These are phyloP conservation scores for Pichia californica DNA, from an alignment of 805 yeast species.

Conservation along the genomic window DNA sequence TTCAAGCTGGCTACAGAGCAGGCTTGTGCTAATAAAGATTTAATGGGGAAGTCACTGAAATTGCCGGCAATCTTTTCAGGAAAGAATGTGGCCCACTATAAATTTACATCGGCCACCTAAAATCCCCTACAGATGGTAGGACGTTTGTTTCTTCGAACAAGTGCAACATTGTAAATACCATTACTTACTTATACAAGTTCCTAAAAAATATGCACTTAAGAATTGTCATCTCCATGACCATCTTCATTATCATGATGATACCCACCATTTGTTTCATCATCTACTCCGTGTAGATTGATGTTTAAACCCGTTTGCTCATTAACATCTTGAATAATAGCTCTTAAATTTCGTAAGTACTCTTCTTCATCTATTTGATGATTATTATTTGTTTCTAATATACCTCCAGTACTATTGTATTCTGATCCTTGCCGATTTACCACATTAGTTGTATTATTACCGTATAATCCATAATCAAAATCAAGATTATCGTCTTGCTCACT, in stretches of 20 bases:
- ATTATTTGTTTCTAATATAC: too few species aligned
- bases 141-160: too few species aligned
- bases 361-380: not conserved
- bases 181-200: too few species aligned
- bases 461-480: slow-evolving; percentile 5
- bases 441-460: slow-evolving; percentile 5
- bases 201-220: too few species aligned
- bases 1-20: too few species aligned
- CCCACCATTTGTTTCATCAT: not conserved
- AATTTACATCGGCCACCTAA: too few species aligned
- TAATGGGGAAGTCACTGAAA: too few species aligned
- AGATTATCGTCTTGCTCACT: not conserved
- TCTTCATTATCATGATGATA: not conserved
- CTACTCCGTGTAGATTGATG: not conserved
- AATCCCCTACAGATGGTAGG: too few species aligned
- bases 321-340: not conserved
- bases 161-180: too few species aligned
- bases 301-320: slow-evolving; percentile 6
- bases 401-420: not conserved
- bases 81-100: too few species aligned
- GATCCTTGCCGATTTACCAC: not conserved
- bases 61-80: too few species aligned
- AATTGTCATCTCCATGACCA: not conserved
- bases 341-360: slow-evolving; percentile 3
- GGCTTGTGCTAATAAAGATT: too few species aligned